Evolutionary conservation across 2,329 filamentous ascomycete species (phyloP).

Genomic region (Diaporthe sp.): DNA sequence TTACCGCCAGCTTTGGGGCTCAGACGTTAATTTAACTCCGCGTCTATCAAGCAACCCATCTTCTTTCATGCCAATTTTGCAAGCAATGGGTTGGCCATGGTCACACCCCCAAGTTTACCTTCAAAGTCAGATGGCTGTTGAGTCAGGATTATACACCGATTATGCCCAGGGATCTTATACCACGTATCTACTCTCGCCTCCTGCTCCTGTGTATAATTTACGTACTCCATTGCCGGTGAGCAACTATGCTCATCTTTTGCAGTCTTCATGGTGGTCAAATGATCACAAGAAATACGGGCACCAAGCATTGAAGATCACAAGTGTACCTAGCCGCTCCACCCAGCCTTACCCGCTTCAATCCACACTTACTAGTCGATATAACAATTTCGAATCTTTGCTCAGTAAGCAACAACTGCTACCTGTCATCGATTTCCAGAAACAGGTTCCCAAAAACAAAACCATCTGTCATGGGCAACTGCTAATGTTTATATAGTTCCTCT

Average conservation of each 20-base stretch:
- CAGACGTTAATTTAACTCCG: neutral
- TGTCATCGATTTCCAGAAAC: no score
- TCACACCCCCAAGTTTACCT: neutral
- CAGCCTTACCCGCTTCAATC: neutral
- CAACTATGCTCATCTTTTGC: neutral
- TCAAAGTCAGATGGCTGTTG: slow-evolving; percentile 3
- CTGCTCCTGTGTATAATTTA: neutral
- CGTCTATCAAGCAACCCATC: neutral
- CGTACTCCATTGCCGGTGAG: neutral
- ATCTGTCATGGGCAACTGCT: neutral
- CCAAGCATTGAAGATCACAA: slow-evolving; percentile 3
- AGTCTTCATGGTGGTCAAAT: neutral
- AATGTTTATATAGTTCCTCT: neutral
- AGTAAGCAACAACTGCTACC: neutral
- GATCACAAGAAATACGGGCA: neutral
- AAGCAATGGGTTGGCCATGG: neutral
- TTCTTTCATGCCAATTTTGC: neutral
- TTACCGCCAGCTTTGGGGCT: neutral
- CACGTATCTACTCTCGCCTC: neutral
- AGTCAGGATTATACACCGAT: neutral
- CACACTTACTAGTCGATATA: neutral
- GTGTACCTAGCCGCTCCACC: neutral
- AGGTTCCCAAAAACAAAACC: no score
- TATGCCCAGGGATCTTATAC: neutral
- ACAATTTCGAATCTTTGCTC: neutral